phyloP scores from a whole-genome alignment of 2,329 filamentous ascomycete species.

The Ophiostoma populinum region DNA sequence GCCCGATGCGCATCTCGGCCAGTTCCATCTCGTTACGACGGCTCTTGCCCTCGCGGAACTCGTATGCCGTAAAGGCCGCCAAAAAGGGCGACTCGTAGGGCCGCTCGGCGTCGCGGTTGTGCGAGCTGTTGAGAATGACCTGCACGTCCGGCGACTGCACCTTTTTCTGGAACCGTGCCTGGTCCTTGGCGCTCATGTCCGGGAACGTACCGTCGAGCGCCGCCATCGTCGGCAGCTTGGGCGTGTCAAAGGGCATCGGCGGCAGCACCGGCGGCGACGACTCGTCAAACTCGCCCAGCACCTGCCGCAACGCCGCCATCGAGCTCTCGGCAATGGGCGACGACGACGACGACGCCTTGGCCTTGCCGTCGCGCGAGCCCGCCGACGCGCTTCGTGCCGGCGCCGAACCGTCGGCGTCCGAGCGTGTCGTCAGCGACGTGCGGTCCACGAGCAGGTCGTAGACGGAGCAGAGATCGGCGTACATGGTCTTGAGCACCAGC shows the following conservation, averaged over 20 bases:
- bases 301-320: constrained; percentile 53
- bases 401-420: constrained; percentile 33
- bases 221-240: constrained; percentile 54
- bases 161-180: constrained; percentile 52
- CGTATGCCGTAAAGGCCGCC: constrained; percentile 52
- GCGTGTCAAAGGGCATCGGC: constrained; percentile 78
- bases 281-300: constrained; percentile 77
- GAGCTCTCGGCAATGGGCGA: constrained; percentile 31
- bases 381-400: no score
- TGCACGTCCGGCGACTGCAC: constrained; percentile 65
- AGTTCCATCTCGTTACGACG: constrained; percentile 50
- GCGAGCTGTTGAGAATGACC: constrained; percentile 60
- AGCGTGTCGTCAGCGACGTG: constrained; percentile 57
- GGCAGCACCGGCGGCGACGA: constrained; percentile 80
- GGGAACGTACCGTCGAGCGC: constrained; percentile 47
- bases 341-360: constrained; percentile 6
- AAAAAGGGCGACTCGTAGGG: constrained; percentile 43
- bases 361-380: constrained; percentile 5
- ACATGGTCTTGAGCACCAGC: constrained; percentile 63
- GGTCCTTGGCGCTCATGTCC: constrained; percentile 52
- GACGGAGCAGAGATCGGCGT: constrained; percentile 67
- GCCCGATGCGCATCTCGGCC: constrained; percentile 52
- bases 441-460: constrained; percentile 85
- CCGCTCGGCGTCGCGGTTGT: constrained; percentile 54
- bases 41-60: constrained; percentile 43